These are phyloP conservation scores for Linnemannia hyalina DNA, from an alignment of 192 early-diverging fungal species.

Conservation along the genomic window DNA sequence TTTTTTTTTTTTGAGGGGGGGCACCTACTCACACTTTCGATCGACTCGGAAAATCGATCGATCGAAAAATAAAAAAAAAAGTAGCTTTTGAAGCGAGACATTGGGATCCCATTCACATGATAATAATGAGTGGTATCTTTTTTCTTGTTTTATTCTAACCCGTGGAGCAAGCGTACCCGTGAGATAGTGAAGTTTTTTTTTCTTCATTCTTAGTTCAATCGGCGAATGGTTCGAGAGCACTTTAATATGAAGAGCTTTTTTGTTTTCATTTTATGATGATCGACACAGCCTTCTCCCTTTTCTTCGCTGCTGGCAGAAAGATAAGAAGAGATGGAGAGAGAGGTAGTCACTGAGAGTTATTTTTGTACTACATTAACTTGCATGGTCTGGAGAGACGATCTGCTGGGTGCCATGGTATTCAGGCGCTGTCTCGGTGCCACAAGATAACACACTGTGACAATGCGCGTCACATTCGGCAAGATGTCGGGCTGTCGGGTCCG, in stretches of 20 bases:
- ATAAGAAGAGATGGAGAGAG: background rate
- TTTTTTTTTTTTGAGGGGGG: background rate
- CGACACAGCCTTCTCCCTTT: background rate
- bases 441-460: conserved; percentile 19
- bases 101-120: background rate
- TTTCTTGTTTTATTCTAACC: background rate
- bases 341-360: background rate
- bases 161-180: background rate
- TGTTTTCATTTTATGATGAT: background rate
- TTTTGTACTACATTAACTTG: background rate
- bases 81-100: background rate
- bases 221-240: background rate
- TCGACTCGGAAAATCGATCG: background rate
- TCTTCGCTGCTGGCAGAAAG: background rate
- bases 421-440: conserved; percentile 33
- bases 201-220: background rate
- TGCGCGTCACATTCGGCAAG: conserved; percentile 10
- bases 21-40: background rate
- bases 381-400: background rate
- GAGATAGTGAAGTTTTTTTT: background rate
- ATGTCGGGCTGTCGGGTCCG: background rate
- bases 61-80: background rate
- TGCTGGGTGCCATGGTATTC: conserved; percentile 9
- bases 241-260: background rate
- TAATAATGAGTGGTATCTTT: background rate